Conservation (phyloP, 345 rosid species). For the Triadica sebifera region DNA sequence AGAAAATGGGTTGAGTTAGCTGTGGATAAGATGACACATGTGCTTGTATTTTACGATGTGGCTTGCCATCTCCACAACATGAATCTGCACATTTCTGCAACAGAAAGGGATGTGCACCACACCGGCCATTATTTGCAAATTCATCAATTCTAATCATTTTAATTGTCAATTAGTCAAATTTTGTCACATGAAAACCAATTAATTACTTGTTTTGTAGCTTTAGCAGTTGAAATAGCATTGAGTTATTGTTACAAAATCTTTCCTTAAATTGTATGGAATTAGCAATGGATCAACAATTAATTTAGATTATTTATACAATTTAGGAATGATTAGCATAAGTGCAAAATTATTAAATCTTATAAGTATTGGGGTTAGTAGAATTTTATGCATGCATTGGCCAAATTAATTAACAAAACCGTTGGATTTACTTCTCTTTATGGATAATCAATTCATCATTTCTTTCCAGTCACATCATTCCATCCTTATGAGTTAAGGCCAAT, state of each 20-base stretch:
- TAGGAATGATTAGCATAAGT: constrained; percentile 1
- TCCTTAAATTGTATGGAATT: too few relatives aligned
- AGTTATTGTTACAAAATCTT: too few relatives aligned
- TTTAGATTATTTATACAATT: too few relatives aligned
- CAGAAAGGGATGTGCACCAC: constrained; percentile 36
- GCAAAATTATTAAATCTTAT: neutral
- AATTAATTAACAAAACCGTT: neutral
- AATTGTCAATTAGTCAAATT: constrained; percentile 4
- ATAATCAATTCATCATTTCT: neutral
- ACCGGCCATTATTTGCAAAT: neutral
- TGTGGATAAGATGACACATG: constrained; percentile 25
- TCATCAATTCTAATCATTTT: constrained; percentile 25
- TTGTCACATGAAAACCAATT: constrained; percentile 22
- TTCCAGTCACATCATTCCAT: neutral
- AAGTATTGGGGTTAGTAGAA: neutral
- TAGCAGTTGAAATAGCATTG: neutral
- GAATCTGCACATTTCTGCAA: constrained; percentile 28
- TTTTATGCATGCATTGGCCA: neutral
- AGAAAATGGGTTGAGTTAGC: neutral
- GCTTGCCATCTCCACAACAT: constrained; percentile 38
- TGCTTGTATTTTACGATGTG: constrained; percentile 32
- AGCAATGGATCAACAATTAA: too few relatives aligned
- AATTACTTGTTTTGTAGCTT: constrained; percentile 5
- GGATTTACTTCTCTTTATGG: neutral
- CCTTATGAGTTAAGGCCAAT: neutral